A percentile compares a stretch with the other conserved stretches of the same genome.
Conservation (phyloP, 495 filamentous ascomycete genomes). For the Podospora fimiseda region DNA sequence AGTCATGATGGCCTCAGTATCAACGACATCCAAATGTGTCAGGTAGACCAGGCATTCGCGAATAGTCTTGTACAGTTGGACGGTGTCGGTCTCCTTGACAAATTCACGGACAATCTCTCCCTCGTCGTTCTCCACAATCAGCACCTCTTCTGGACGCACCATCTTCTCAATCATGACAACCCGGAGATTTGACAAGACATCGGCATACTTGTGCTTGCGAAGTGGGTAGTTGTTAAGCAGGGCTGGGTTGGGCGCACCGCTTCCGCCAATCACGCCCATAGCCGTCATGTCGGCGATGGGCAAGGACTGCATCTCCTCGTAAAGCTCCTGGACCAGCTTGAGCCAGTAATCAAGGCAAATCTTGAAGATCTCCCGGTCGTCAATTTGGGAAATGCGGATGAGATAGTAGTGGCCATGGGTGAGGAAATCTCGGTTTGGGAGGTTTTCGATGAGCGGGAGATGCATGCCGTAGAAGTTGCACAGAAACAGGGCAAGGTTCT, state of each 20-base stretch:
- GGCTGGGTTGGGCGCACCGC: conserved; percentile 75
- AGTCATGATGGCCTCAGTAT: conserved; percentile 98
- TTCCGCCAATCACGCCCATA: conserved; percentile 60
- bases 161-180: conserved; percentile 99
- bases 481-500: conserved; percentile 91
- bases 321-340: conserved; percentile 94
- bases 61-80: conserved; percentile 98
- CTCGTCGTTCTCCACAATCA: conserved; percentile 98
- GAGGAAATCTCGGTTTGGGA: conserved; percentile 90
- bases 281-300: conserved; percentile 86
- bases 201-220: conserved; percentile 93
- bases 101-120: conserved; percentile 98
- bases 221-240: conserved; percentile 81
- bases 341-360: conserved; percentile 99
- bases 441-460: conserved; percentile 81
- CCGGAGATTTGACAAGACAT: conserved; percentile 86
- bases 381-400: conserved; percentile 95
- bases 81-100: conserved; percentile 97
- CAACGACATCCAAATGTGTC: conserved; percentile 93
- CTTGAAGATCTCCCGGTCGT: conserved; percentile 98
- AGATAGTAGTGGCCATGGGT: conserved; percentile 96
- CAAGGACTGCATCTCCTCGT: conserved; percentile 95
- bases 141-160: conserved; percentile 96
- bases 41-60: conserved; percentile 96
- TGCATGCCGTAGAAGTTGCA: conserved; percentile 94